Evolutionary conservation across 129 eudicot species (phyloP).

Genomic region (Heracleum sosnowskyi): DNA sequence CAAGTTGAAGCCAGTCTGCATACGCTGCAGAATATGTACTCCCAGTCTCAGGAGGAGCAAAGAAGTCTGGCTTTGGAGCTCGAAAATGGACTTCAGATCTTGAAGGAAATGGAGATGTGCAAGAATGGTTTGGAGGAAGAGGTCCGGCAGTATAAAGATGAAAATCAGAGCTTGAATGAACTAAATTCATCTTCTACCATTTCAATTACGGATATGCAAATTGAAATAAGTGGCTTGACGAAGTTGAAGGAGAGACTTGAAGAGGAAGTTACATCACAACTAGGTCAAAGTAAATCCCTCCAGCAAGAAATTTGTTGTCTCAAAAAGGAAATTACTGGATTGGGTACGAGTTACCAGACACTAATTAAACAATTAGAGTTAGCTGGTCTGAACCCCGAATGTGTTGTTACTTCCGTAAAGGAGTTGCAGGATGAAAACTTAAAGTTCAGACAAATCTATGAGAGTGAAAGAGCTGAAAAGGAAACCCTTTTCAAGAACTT

Average conservation of each 20-base stretch:
- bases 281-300: constrained; percentile 44
- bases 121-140: constrained; percentile 58
- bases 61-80: constrained; percentile 63
- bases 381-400: constrained; percentile 50
- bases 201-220: constrained; percentile 34
- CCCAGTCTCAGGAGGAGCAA: constrained; percentile 83
- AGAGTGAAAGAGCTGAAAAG: constrained; percentile 38
- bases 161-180: constrained; percentile 48
- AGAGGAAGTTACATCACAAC: constrained; percentile 59
- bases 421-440: constrained; percentile 64
- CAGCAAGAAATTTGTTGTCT: constrained; percentile 43
- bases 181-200: constrained; percentile 27
- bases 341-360: constrained; percentile 41
- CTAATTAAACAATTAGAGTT: constrained; percentile 58
- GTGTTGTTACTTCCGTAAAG: constrained; percentile 41
- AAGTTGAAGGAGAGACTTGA: constrained; percentile 78
- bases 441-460: constrained; percentile 41
- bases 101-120: constrained; percentile 59
- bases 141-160: constrained; percentile 37
- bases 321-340: constrained; percentile 54
- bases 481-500: constrained; percentile 30
- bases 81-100: constrained; percentile 44
- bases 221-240: constrained; percentile 47
- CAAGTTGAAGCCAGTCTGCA: constrained; percentile 61
- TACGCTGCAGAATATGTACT: constrained; percentile 50